Base-by-base conservation (phyloP, 176 grass and related monocot genomes). In the Oryza glaberrima region DNA sequence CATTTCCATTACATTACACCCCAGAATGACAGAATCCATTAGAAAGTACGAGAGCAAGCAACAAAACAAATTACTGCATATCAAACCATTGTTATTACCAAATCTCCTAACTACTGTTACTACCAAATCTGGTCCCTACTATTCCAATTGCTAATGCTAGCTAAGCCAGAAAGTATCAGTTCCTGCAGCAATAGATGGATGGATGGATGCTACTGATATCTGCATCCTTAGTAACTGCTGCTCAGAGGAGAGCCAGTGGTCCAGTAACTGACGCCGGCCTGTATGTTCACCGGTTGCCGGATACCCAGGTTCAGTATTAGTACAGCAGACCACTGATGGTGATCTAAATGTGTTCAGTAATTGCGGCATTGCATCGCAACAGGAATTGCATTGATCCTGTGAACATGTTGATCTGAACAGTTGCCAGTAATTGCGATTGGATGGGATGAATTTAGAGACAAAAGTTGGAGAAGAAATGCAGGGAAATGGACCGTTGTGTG, bases 261-360 rank as follows among this genome's bases (percentile, higher is more conserved):
- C 67, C 85, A 15, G 38, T 54, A 40, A 81, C 85, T 71, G 79
- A 71, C 65, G 79, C 79, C 10, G 46, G 64, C 65, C 47, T 76
- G 79, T 36, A 65, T 88, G 86, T 65, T 51, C 69, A 82, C 73
- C 11, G 20, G 10, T 77, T 88, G 85, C 85, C 65, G 49, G 79
- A n/a, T 44, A 28, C 22, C 44, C 46, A 17, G 48, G 16, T 81
- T 40, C 47, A 69, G 71, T 30, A 78, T 78, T 56, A 28, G 20
- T 14, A 23, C 60, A 28, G 28, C 38, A 60, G 46, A 40, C 4
- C 1, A 40, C 28, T 67, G 19, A 19, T 32, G 34, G 9, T 20
- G 56, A 83, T 83, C 81, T 83, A 75, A 84, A 70, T 77, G 58
- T 63, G 74, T 61, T 56, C 47, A 45, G 36, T 41, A 70, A 78